Evolutionary conservation across 1,284 basidiomycete species (phyloP).

Genomic region (Tilletia setariae): DNA sequence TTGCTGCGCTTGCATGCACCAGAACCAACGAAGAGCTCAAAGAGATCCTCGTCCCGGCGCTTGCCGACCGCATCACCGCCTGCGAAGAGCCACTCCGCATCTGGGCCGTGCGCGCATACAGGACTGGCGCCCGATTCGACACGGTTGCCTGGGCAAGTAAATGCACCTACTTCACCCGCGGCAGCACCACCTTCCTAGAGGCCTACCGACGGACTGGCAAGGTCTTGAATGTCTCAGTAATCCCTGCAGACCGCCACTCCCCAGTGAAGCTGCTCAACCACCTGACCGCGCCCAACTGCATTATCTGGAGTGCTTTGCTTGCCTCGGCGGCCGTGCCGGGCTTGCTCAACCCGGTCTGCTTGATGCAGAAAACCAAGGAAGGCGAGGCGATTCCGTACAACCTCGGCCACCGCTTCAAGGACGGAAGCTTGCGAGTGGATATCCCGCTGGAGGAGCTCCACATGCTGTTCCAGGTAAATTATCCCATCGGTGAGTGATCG

Average conservation of each 20-base stretch:
- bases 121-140: constrained; percentile 90
- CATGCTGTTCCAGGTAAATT: constrained; percentile 68
- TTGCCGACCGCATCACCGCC: constrained; percentile 80
- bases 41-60: constrained; percentile 58
- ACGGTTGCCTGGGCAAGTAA: constrained; percentile 76
- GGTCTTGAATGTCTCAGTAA: constrained; percentile 87
- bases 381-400: constrained; percentile 86
- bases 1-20: constrained; percentile 71
- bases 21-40: constrained; percentile 84
- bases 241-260: constrained; percentile 82
- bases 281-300: constrained; percentile 83
- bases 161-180: constrained; percentile 82
- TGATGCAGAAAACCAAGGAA: constrained; percentile 86
- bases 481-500: constrained; percentile 66
- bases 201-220: constrained; percentile 87
- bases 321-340: constrained; percentile 52
- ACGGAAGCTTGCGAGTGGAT: constrained; percentile 64
- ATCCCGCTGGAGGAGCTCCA: constrained; percentile 90
- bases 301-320: constrained; percentile 61
- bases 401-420: constrained; percentile 65
- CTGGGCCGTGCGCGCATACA: constrained; percentile 77
- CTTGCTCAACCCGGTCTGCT: constrained; percentile 64
- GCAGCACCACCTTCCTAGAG: constrained; percentile 91
- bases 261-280: constrained; percentile 95
- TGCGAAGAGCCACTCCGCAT: constrained; percentile 68